phyloP scores from a whole-genome alignment of 2,329 filamentous ascomycete species.

The Teratosphaeria pseudoeucalypti region DNA sequence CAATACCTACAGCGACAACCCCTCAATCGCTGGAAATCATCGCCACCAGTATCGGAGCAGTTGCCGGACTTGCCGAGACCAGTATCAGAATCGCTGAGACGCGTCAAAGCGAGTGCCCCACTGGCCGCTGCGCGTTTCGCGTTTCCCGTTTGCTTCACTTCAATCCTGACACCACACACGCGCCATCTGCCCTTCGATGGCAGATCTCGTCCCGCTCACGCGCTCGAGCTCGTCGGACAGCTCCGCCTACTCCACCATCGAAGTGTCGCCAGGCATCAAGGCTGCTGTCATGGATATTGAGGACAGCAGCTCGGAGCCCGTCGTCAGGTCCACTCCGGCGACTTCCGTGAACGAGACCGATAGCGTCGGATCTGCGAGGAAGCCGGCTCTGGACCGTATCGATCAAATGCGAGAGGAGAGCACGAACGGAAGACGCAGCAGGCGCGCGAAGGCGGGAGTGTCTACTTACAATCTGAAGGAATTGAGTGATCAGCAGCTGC shows the following conservation, averaged over 20 bases:
- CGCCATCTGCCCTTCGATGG: not conserved
- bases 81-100: conserved; percentile 1
- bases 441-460: conserved; percentile 45
- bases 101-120: not conserved
- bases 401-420: conserved; percentile 3
- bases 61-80: not conserved
- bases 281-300: conserved; percentile 15
- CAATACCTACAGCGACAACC: not conserved
- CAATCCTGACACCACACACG: not conserved
- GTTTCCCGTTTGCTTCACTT: not conserved
- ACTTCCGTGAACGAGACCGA: conserved; percentile 55
- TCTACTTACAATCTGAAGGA: conserved; percentile 51
- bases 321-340: conserved; percentile 52
- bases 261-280: conserved; percentile 22
- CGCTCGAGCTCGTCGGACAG: conserved; percentile 31
- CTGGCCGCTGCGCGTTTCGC: not conserved
- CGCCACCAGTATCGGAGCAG: not conserved
- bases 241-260: conserved; percentile 33
- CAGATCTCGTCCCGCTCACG: conserved; percentile 7
- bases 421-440: conserved; percentile 33
- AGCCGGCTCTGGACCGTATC: conserved; percentile 19
- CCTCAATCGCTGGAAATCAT: not conserved
- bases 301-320: conserved; percentile 36
- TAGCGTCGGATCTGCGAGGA: conserved; percentile 38
- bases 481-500: conserved; percentile 19